phyloP scores from a whole-genome alignment of 495 filamentous ascomycete genomes.

The Coniosporium apollinis region DNA sequence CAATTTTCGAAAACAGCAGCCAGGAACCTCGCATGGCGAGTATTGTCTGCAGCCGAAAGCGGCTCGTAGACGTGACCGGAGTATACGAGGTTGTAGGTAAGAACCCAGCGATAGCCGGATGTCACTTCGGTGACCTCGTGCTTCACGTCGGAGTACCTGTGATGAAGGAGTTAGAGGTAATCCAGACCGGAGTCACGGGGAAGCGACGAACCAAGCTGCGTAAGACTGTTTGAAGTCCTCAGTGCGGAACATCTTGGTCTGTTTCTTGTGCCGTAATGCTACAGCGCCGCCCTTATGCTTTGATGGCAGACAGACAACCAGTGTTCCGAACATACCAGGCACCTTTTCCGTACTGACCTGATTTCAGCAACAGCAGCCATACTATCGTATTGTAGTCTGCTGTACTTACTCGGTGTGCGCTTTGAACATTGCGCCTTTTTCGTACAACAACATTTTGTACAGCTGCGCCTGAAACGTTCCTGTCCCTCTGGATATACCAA shows the following conservation, averaged over 20 bases:
- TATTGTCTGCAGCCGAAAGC: not conserved
- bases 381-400: not conserved
- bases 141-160: constrained; percentile 33
- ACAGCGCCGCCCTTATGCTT: constrained; percentile 36
- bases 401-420: constrained; percentile 29
- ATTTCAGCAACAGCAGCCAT: not conserved
- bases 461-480: constrained; percentile 23
- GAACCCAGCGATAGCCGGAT: constrained; percentile 32
- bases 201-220: constrained; percentile 32
- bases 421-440: constrained; percentile 36
- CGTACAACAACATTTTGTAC: constrained; percentile 41
- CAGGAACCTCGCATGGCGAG: not conserved
- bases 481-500: constrained; percentile 16
- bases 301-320: constrained; percentile 37
- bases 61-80: constrained; percentile 5
- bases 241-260: constrained; percentile 20
- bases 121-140: constrained; percentile 36
- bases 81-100: constrained; percentile 39
- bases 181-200: not conserved
- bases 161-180: not conserved
- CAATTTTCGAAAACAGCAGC: not conserved
- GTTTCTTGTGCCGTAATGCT: constrained; percentile 24
- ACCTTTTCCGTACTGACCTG: constrained; percentile 29
- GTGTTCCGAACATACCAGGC: constrained; percentile 39
- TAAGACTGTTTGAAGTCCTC: constrained; percentile 15